Conservation (phyloP, 2,329 filamentous ascomycete species). For the Coniochaeta pulveracea region DNA sequence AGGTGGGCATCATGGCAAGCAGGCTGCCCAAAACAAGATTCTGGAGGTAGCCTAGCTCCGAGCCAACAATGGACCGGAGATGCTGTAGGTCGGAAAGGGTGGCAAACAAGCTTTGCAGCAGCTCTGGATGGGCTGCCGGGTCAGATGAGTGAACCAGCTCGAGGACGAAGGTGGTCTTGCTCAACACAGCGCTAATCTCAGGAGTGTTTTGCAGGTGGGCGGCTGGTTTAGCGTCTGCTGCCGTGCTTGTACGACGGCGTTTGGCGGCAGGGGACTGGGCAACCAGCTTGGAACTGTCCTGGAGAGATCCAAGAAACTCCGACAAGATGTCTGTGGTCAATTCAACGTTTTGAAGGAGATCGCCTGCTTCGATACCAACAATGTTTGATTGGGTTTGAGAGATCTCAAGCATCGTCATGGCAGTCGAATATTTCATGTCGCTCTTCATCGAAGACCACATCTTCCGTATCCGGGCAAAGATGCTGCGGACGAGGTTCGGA, state of each 20-base stretch:
- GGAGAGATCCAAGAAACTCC: conserved; percentile 62
- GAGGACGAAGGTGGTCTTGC: conserved; percentile 73
- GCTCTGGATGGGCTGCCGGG: conserved; percentile 61
- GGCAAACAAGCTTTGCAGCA: conserved; percentile 72
- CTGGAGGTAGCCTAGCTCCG: conserved; percentile 83
- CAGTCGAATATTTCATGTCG: conserved; percentile 46
- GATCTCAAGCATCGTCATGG: conserved; percentile 51
- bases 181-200: conserved; percentile 56
- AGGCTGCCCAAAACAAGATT: conserved; percentile 74
- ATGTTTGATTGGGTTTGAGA: conserved; percentile 32
- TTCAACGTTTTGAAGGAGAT: conserved; percentile 62
- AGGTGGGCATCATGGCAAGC: conserved; percentile 70
- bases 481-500: conserved; percentile 46
- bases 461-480: conserved; percentile 57
- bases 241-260: conserved; percentile 66
- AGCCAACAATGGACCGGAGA: conserved; percentile 68
- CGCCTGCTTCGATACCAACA: conserved; percentile 50
- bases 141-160: conserved; percentile 77
- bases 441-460: conserved; percentile 66
- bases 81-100: conserved; percentile 80
- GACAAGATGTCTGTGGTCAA: conserved; percentile 63
- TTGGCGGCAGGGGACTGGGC: conserved; percentile 65
- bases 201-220: conserved; percentile 50
- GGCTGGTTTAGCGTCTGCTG: conserved; percentile 50
- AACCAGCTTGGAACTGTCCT: conserved; percentile 61